A percentile compares a stretch with the other conserved stretches of the same genome.
Evolutionary conservation across 345 rosid genomes (phyloP).

Genomic region (Acer negundo): DNA sequence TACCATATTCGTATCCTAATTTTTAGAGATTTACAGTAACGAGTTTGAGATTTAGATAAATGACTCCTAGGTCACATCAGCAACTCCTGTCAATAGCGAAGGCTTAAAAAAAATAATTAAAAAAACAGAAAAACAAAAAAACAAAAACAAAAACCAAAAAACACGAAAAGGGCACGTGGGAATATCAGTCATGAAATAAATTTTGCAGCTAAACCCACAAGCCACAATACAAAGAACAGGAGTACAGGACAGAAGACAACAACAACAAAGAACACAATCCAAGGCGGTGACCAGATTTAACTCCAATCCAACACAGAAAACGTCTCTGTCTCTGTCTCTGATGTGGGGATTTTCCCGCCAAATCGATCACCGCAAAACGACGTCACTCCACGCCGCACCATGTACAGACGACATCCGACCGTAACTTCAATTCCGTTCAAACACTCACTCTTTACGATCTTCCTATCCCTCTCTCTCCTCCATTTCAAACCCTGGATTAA

Average conservation of each 20-base stretch:
- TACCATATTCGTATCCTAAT: no score
- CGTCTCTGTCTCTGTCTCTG: constrained; percentile 10
- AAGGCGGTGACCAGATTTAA: not conserved
- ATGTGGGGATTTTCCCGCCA: constrained; percentile 39
- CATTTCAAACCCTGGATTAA: constrained; percentile 33
- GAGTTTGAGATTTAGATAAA: no score
- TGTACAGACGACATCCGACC: constrained; percentile 10
- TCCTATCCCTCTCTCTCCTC: constrained; percentile 42
- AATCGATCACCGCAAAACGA: constrained; percentile 12
- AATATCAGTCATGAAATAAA: not conserved
- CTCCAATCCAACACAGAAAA: not conserved
- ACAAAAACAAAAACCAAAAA: no score
- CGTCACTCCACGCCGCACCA: constrained; percentile 4
- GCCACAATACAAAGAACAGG: not conserved
- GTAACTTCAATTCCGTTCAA: constrained; percentile 25
- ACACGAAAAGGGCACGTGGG: not conserved
- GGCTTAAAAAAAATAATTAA: no score
- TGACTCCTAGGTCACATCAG: no score
- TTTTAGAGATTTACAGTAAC: no score
- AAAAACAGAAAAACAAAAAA: no score
- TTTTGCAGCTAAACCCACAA: not conserved
- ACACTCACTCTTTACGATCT: constrained; percentile 25
- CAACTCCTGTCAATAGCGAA: no score
- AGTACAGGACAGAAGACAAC: not conserved
- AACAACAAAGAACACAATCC: not conserved